Evolutionary conservation across 805 yeast genomes (phyloP), one percentile per base, ranked within the genome.

Genomic region (Metschnikowia drakensbergensis): DNA sequence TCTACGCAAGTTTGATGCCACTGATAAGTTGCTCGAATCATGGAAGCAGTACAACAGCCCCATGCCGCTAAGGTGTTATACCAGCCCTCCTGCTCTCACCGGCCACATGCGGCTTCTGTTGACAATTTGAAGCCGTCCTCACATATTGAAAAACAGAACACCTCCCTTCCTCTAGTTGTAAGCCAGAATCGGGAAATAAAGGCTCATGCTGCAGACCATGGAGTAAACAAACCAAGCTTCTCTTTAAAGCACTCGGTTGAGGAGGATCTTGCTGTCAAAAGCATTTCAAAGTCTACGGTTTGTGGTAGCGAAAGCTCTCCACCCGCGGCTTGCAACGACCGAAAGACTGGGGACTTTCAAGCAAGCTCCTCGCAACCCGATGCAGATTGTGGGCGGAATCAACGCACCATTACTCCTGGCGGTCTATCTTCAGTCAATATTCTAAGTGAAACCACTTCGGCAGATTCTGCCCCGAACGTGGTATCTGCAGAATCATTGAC

Each of bases 151-250:
- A 40, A 31, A 9, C 31, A 40, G 6, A 40, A n/a, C 36, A 30
- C 31, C 36, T 31, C 43, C 29, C 43, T 40, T 32, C 43, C 43
- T 31, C n/a, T 40, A 30, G 32, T 30, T n/a, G 22, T 37, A 32
- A 37, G 11, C 29, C 41, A 28, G 29, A 37, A 37, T 17, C 41
- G 41, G 41, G 31, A 37, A 23, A 37, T 11, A 27, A 37, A 37
- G 3, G 39, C 17, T n/a, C 22, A 9, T n/a, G 39, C 11, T 6
- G 22, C 25, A 11, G 11, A 37, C 23, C 6, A 17, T 26, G 30
- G 26, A 9, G 8, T 30, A 37, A 37, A 37, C 39, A 37, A 37
- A 37, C 39, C 30, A 25, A 37, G 22, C 29, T 17, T 26, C 29
- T 25, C 26, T 29, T 7, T 23, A 10, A 37, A 37, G 23, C 30